phyloP scores from a whole-genome alignment of 768 basidiomycete species.

The Dioszegia hungarica region DNA sequence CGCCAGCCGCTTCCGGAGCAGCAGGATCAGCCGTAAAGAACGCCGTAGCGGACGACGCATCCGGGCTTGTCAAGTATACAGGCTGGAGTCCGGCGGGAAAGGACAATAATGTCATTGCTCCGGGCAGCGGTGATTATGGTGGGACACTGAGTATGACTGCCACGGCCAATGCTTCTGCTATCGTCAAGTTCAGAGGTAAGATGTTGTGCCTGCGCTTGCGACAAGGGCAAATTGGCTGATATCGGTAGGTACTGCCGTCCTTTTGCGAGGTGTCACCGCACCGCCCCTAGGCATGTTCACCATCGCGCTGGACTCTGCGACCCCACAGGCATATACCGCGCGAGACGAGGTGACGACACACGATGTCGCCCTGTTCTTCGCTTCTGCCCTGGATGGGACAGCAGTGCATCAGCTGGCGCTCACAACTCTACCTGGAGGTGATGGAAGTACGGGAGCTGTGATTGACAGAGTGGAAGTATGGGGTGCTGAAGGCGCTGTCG shows the following conservation, averaged over 20 bases:
- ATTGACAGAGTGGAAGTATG: slow-evolving; percentile 22
- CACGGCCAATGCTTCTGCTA: slow-evolving; percentile 23
- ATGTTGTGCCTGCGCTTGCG: background rate
- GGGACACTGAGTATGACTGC: slow-evolving; percentile 27
- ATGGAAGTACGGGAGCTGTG: slow-evolving; percentile 15
- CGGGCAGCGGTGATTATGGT: slow-evolving; percentile 12
- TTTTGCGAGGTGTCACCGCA: slow-evolving; percentile 21
- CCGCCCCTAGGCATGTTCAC: slow-evolving; percentile 17
- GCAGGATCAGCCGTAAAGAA: background rate
- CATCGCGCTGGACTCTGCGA: slow-evolving; percentile 13
- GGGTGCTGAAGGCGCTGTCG: slow-evolving; percentile 23
- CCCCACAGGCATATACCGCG: slow-evolving; percentile 7
- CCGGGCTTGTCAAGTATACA: slow-evolving; percentile 2
- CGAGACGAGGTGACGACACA: slow-evolving; percentile 20
- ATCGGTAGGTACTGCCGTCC: slow-evolving; percentile 23
- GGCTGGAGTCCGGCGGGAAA: background rate
- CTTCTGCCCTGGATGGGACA: slow-evolving; percentile 25
- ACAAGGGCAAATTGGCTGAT: background rate
- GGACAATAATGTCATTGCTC: background rate
- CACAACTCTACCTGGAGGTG: slow-evolving; percentile 6
- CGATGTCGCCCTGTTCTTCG: slow-evolving; percentile 24
- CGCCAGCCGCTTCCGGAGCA: no score
- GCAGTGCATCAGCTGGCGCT: slow-evolving; percentile 18
- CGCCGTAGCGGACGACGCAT: slow-evolving; percentile 1
- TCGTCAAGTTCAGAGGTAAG: slow-evolving; percentile 29